Percentiles rank a stretch among this genome's conserved stretches.
These are phyloP conservation scores for Cyathus striatus DNA, from an alignment of 768 basidiomycete species.

Conservation along the genomic window DNA sequence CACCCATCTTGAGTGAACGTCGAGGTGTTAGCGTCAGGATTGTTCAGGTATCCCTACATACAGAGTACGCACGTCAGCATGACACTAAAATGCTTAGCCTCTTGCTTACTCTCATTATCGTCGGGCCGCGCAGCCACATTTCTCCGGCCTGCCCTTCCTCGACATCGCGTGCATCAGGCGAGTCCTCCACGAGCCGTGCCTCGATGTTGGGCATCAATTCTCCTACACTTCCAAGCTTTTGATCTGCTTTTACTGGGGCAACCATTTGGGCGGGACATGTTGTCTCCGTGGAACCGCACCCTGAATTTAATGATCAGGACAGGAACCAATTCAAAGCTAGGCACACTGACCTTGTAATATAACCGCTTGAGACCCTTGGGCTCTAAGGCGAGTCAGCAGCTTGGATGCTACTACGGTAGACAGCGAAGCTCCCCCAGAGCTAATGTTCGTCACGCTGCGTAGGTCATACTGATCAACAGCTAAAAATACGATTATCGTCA, in stretches of 20 bases:
- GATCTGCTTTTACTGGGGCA: slow-evolving; percentile 30
- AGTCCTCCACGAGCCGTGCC: slow-evolving; percentile 62
- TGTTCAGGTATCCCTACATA: slow-evolving; percentile 68
- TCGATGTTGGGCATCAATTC: slow-evolving; percentile 70
- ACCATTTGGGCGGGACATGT: slow-evolving; percentile 66
- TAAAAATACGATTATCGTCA: no score
- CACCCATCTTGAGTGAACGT: slow-evolving; percentile 71
- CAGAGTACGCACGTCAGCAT: no score
- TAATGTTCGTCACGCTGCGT: slow-evolving; percentile 47
- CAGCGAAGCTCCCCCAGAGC: slow-evolving; percentile 82
- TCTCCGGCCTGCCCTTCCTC: slow-evolving; percentile 63
- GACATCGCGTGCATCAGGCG: slow-evolving; percentile 41
- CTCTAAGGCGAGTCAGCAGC: no score
- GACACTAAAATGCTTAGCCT: background rate
- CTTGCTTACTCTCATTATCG: slow-evolving; percentile 72
- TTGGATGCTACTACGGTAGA: no score
- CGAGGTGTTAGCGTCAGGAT: slow-evolving; percentile 60
- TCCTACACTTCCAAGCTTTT: slow-evolving; percentile 66
- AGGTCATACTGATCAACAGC: slow-evolving; percentile 67
- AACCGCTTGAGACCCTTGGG: no score
- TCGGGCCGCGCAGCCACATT: slow-evolving; percentile 76
- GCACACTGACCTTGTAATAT: no score
- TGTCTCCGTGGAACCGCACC: slow-evolving; percentile 81
- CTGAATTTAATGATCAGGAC: no score
- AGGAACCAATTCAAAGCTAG: no score